These are phyloP conservation scores for Perilla frutescens DNA, from an alignment of 257 asterid genomes.

Conservation along the genomic window DNA sequence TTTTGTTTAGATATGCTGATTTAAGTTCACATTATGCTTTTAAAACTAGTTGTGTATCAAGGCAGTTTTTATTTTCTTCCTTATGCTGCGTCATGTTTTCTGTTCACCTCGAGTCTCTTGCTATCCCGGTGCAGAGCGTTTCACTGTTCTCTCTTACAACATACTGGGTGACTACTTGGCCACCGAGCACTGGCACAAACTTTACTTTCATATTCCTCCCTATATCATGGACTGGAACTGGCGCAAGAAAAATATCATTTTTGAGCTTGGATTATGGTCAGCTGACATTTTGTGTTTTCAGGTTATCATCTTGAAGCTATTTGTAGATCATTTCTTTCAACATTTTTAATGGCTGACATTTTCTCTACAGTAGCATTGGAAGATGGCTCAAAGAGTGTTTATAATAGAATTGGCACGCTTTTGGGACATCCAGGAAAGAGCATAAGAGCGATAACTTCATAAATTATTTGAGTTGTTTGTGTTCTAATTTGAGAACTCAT, in stretches of 20 bases:
- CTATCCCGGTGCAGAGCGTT: constrained; percentile 63
- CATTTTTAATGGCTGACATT: constrained; percentile 24
- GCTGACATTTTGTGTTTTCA: constrained; percentile 94
- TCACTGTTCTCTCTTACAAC: constrained; percentile 87
- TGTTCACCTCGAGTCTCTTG: constrained; percentile 30
- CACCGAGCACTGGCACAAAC: constrained; percentile 64
- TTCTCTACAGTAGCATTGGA: constrained; percentile 11
- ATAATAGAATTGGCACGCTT: constrained; percentile 13
- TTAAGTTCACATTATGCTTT: constrained; percentile 20
- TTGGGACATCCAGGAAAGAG: constrained; percentile 9
- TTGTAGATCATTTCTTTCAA: constrained; percentile 10
- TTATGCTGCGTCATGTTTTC: not conserved
- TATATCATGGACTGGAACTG: constrained; percentile 86
- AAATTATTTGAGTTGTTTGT: not conserved
- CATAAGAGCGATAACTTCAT: not conserved
- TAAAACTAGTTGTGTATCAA: constrained; percentile 11
- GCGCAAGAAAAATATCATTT: constrained; percentile 76
- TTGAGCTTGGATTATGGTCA: constrained; percentile 99
- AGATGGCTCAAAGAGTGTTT: constrained; percentile 3
- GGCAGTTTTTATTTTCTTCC: constrained; percentile 6
- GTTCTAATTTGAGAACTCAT: not conserved
- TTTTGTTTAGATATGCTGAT: constrained; percentile 1
- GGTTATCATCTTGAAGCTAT: constrained; percentile 51
- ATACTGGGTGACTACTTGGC: constrained; percentile 91
- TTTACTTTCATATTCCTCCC: constrained; percentile 81